Evolutionary conservation across 2,329 filamentous ascomycete species (phyloP), one percentile per base, ranked within the genome.

Genomic region (Calycina herbarum): DNA sequence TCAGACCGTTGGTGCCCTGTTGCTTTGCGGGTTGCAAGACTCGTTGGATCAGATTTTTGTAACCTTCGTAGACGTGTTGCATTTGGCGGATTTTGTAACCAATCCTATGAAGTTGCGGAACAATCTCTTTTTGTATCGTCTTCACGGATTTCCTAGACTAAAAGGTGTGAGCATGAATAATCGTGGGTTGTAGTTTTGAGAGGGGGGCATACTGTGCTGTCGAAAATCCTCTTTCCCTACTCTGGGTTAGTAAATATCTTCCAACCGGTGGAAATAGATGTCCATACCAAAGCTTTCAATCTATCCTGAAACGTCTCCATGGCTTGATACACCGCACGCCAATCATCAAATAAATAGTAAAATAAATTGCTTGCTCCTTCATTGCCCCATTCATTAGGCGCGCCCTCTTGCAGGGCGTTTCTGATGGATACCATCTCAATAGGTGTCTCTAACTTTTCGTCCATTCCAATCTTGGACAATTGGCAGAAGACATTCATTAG

Each of bases 341-440:
- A 89, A 72, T 89, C 87, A 71, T 90, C 87, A 71, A 89, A 89
- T 0, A 89, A 77, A 71, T 89, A 89, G 74, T 88, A 89, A 76
- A 89, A 89, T 2, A 89, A 77, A 24, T 87, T 79, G 24, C 86
- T 86, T 0, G 86, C 82, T 1, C 82, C 82, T 70, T 89, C 86
- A 2, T 75, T 69, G 2, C 77, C 77, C 67, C 38, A 68, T 64
- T 68, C 60, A 56, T 59, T 72, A 45, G 63, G 74, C 77, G 5
- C 71, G 70, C 64, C 78, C 75, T 65, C 29, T 17, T 68, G 67
- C 15, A 75, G 64, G 40, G 66, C 66, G 65, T 72, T 69, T 20
- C 75, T 69, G 38, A 76, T 70, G 33, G 73, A 71, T 63, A 74
- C 70, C 69, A 77, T 68, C 1, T 72, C 72, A 11, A 76, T 71